A percentile compares a stretch with the other conserved stretches of the same genome.
Conservation (phyloP, 2,329 filamentous ascomycete genomes). For the Verticillium nonalfalfae region DNA sequence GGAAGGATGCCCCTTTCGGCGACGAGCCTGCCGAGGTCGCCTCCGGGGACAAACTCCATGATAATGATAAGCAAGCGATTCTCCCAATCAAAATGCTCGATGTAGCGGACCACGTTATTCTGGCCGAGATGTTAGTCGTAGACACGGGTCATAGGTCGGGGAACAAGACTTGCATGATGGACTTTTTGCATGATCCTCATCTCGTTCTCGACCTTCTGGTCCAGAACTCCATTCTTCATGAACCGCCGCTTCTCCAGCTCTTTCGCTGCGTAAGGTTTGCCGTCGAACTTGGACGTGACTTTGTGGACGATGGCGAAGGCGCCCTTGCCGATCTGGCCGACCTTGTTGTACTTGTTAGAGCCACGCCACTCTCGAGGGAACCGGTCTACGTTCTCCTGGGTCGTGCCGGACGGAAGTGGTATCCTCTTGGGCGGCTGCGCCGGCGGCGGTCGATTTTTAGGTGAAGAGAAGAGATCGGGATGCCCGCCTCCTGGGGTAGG, state of each 20-base stretch:
- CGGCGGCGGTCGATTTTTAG: conserved; percentile 3
- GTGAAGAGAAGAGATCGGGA: conserved; percentile 21
- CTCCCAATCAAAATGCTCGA: conserved; percentile 80
- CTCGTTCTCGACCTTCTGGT: conserved; percentile 92
- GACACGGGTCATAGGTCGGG: conserved; percentile 6
- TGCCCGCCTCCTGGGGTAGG: conserved; percentile 39
- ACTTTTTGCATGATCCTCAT: conserved; percentile 92
- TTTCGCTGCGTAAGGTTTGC: conserved; percentile 81
- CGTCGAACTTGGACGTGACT: conserved; percentile 78
- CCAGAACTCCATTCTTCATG: conserved; percentile 84
- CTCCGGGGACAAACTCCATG: conserved; percentile 85
- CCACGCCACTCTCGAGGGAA: conserved; percentile 70
- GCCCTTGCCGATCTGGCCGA: conserved; percentile 78
- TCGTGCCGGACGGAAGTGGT: conserved; percentile 11
- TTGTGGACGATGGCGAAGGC: conserved; percentile 94
- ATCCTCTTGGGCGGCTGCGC: conserved; percentile 7
- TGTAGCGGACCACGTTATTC: conserved; percentile 86
- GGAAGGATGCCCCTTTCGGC: conserved; percentile 52
- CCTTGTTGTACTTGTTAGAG: conserved; percentile 76
- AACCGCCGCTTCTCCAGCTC: conserved; percentile 90
- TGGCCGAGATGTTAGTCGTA: conserved; percentile 23
- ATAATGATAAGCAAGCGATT: conserved; percentile 87
- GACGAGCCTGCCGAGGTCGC: conserved; percentile 76
- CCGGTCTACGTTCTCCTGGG: conserved; percentile 25
- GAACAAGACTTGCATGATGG: conserved; percentile 60